phyloP scores from a whole-genome alignment of 768 basidiomycete genomes.

The Pholiota microspora region DNA sequence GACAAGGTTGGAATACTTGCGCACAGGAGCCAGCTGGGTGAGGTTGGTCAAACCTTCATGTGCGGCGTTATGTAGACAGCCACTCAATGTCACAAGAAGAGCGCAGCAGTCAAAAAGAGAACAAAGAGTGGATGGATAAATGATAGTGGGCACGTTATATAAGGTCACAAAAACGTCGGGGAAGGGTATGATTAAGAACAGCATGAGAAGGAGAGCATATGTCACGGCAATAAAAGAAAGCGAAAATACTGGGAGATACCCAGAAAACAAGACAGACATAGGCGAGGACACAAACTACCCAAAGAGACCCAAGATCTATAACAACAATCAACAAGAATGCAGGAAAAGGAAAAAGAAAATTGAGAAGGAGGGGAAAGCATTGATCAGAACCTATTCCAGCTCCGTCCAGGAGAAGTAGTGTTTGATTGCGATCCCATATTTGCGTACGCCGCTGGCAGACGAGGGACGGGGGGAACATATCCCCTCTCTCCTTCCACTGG shows the following conservation, averaged over 20 bases:
- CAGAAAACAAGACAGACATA: constrained; percentile 2
- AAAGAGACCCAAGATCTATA: not conserved
- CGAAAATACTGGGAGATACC: not conserved
- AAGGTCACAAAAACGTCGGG: not conserved
- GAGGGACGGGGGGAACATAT: constrained; percentile 43
- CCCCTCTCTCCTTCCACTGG: not conserved
- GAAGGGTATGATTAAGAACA: too few species aligned
- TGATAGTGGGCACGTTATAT: not conserved
- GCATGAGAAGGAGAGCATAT: not conserved
- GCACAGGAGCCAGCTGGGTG: too few species aligned
- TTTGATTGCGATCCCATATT: constrained; percentile 7
- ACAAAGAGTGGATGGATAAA: not conserved
- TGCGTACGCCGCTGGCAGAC: constrained; percentile 33
- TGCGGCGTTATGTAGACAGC: too few species aligned
- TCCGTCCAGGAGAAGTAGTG: constrained; percentile 18
- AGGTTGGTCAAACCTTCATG: too few species aligned
- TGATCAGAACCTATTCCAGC: constrained; percentile 31
- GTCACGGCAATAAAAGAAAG: not conserved
- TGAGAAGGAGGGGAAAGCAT: not conserved
- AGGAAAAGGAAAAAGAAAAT: constrained; percentile 11
- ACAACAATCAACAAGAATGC: not conserved
- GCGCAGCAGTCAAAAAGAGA: not conserved
- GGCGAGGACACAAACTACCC: not conserved
- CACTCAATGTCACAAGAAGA: too few species aligned
- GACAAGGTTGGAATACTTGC: too few species aligned